phyloP scores from a whole-genome alignment of 768 basidiomycete genomes.

The Pleurotus sapidus region DNA sequence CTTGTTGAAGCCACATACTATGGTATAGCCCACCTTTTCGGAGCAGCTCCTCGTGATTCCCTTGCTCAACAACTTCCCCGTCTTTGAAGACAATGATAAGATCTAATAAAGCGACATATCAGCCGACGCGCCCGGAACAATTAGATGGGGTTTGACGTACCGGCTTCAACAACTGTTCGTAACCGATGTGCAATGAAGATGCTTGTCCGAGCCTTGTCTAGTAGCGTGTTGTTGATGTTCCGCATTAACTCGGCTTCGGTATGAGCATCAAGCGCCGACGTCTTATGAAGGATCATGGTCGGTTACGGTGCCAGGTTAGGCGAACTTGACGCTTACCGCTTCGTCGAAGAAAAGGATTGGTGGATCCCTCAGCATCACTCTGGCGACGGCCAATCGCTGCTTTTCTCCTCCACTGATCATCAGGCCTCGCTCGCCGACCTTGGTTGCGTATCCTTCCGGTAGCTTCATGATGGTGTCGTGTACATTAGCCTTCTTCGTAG shows the following conservation, averaged over 20 bases:
- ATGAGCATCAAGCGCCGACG: conserved; percentile 92
- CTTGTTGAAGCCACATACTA: conserved; percentile 83
- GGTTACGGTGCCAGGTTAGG: too few species aligned
- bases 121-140: too few species aligned
- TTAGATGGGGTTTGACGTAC: conserved; percentile 31
- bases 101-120: conserved; percentile 40
- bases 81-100: conserved; percentile 91
- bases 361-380: conserved; percentile 91
- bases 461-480: conserved; percentile 75
- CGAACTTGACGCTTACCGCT: conserved; percentile 57
- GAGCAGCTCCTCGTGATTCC: conserved; percentile 88
- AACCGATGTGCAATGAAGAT: conserved; percentile 96
- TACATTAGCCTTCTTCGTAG: conserved; percentile 84
- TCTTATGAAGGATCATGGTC: conserved; percentile 43
- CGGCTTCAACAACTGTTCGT: conserved; percentile 88
- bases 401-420: conserved; percentile 99
- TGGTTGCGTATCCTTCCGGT: conserved; percentile 85
- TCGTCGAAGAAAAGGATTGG: conserved; percentile 98
- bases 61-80: conserved; percentile 90
- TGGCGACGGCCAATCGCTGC: conserved; percentile 91
- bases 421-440: conserved; percentile 92
- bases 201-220: conserved; percentile 81
- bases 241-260: conserved; percentile 95
- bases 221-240: conserved; percentile 80
- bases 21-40: conserved; percentile 66